Conservation (phyloP, 2,329 filamentous ascomycete genomes). For the Karstenula rhodostoma region DNA sequence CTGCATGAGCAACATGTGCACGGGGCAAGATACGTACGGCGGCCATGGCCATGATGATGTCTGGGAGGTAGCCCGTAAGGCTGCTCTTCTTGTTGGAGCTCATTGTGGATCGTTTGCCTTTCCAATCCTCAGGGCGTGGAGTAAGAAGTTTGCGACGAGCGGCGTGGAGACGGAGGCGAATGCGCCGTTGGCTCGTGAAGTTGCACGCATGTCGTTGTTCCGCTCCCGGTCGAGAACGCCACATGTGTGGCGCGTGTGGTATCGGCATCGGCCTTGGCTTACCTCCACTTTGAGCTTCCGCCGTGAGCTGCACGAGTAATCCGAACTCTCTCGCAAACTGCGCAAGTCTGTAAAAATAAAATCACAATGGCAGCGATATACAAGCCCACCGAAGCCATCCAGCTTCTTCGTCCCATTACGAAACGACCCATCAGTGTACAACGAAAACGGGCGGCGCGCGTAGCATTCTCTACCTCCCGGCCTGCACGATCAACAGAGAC, state of each 20-base stretch:
- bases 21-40: conserved; percentile 44
- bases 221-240: conserved; percentile 22
- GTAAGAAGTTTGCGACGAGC: conserved; percentile 5
- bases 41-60: conserved; percentile 52
- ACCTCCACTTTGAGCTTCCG: conserved; percentile 13
- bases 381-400: conserved; percentile 40
- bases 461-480: conserved; percentile 37
- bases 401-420: conserved; percentile 34
- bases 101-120: conserved; percentile 29
- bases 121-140: not conserved
- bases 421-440: conserved; percentile 29
- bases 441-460: conserved; percentile 21
- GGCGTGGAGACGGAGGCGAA: conserved; percentile 15
- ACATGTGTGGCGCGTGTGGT: conserved; percentile 21
- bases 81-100: conserved; percentile 48
- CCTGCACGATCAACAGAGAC: conserved; percentile 38
- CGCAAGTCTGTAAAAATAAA: conserved; percentile 8
- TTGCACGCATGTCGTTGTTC: conserved; percentile 18
- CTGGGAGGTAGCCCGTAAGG: conserved; percentile 49
- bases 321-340: not conserved
- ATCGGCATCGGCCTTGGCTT: conserved; percentile 18
- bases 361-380: conserved; percentile 41
- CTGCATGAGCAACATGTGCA: conserved; percentile 13
- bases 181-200: conserved; percentile 31
- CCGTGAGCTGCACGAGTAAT: not conserved